A percentile compares a stretch with the other conserved stretches of the same genome.
These are phyloP conservation scores for Echinochloa phyllopogon DNA, from an alignment of 176 grass and related monocot genomes.

Conservation along the genomic window DNA sequence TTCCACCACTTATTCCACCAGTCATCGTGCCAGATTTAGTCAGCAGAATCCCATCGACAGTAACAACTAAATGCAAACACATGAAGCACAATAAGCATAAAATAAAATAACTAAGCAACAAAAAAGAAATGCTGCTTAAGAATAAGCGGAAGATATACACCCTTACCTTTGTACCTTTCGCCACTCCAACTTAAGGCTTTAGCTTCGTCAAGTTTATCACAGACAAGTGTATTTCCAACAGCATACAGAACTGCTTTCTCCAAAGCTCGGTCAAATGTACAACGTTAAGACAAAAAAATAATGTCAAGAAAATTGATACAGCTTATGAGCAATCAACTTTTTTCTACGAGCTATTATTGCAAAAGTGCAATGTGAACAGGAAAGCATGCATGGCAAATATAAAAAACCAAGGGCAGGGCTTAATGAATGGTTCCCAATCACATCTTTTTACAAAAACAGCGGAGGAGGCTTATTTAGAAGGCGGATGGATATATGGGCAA, in stretches of 20 bases:
- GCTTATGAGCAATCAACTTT: constrained; percentile 8
- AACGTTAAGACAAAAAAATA: constrained; percentile 75
- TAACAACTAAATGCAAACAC: constrained; percentile 75
- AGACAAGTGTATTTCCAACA: constrained; percentile 99
- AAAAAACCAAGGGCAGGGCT: not conserved
- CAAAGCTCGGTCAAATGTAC: constrained; percentile 96
- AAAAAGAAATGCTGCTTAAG: constrained; percentile 32
- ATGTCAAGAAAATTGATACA: constrained; percentile 6
- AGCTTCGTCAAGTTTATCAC: constrained; percentile 98
- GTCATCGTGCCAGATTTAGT: constrained; percentile 99
- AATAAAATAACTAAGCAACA: constrained; percentile 23
- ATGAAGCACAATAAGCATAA: constrained; percentile 31
- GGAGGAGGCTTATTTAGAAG: not conserved
- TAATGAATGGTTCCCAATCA: constrained; percentile 1
- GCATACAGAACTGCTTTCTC: constrained; percentile 98
- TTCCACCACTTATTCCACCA: constrained; percentile 97
- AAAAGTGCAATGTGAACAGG: constrained; percentile 33
- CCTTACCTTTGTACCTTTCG: constrained; percentile 95
- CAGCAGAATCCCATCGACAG: constrained; percentile 92
- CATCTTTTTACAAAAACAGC: not conserved
- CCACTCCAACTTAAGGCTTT: constrained; percentile 95
- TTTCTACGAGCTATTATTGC: not conserved
- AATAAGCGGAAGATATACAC: constrained; percentile 37
- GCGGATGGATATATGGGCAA: not conserved
- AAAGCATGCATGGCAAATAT: constrained; percentile 32